Evolutionary conservation across 2,329 filamentous ascomycete species (phyloP).

Genomic region (Fusarium austroafricanum): DNA sequence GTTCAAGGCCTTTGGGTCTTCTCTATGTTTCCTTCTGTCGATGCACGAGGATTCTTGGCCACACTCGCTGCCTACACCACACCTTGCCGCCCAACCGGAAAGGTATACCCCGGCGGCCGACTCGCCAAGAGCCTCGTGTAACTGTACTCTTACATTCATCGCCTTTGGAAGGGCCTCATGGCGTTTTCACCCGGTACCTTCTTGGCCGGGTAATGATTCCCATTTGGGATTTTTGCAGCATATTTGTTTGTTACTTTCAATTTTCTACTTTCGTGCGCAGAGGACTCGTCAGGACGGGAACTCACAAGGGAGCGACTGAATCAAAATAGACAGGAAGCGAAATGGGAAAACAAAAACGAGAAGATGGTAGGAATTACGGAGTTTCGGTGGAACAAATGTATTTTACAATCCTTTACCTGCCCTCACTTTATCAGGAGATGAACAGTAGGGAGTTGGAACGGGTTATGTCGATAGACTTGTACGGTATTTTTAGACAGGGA

Average conservation of each 20-base stretch:
- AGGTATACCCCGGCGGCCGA: constrained; percentile 24
- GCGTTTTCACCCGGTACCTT: constrained; percentile 34
- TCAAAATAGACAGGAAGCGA: constrained; percentile 36
- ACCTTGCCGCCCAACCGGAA: constrained; percentile 13
- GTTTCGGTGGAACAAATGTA: constrained; percentile 26
- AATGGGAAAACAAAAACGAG: constrained; percentile 19
- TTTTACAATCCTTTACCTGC: constrained; percentile 22
- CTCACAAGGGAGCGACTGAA: constrained; percentile 13
- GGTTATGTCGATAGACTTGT: constrained; percentile 31
- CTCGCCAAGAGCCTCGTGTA: constrained; percentile 15
- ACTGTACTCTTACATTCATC: constrained; percentile 35
- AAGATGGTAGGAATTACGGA: constrained; percentile 24
- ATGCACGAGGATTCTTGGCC: constrained; percentile 23
- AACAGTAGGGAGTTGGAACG: not conserved
- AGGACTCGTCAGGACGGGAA: constrained; percentile 28
- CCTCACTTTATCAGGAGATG: constrained; percentile 10
- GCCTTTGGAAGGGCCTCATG: constrained; percentile 16
- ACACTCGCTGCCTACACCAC: constrained; percentile 1
- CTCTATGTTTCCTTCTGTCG: not conserved
- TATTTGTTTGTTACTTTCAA: constrained; percentile 25
- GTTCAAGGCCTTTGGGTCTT: constrained; percentile 8
- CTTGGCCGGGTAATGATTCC: constrained; percentile 19
- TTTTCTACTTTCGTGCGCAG: constrained; percentile 15
- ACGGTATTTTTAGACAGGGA: constrained; percentile 33
- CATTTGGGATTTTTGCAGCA: constrained; percentile 25